Conservation (phyloP, 2,329 filamentous ascomycete species). For the Dactylonectria macrodidyma region DNA sequence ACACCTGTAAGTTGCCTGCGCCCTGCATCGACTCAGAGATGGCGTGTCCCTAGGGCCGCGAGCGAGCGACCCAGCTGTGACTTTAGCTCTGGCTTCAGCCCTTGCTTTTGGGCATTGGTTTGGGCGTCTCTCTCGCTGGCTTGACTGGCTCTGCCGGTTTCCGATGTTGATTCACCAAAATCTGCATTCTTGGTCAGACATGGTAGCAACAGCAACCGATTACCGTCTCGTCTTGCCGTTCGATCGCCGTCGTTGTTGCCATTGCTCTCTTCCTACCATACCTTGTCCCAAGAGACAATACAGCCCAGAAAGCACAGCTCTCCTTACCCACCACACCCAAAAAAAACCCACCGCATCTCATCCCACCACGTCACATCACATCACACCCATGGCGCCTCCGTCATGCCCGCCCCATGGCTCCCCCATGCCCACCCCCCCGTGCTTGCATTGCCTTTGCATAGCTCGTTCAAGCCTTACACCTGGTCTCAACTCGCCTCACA, state of each 20-base stretch:
- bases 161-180: background rate
- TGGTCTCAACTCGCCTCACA: slow-evolving; percentile 24
- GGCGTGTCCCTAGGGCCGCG: slow-evolving; percentile 27
- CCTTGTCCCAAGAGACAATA: background rate
- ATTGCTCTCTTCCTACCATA: background rate
- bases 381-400: slow-evolving; percentile 44
- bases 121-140: slow-evolving; percentile 4
- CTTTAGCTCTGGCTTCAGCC: slow-evolving; percentile 1
- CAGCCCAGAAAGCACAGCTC: slow-evolving; percentile 13
- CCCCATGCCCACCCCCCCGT: slow-evolving; percentile 36
- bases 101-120: background rate
- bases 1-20: slow-evolving; percentile 44
- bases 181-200: slow-evolving; percentile 6
- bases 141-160: slow-evolving; percentile 7
- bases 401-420: slow-evolving; percentile 34
- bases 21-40: slow-evolving; percentile 33
- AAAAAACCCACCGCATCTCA: slow-evolving; percentile 45
- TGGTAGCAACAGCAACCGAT: slow-evolving; percentile 3
- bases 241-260: background rate
- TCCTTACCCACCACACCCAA: slow-evolving; percentile 38
- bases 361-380: slow-evolving; percentile 50
- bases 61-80: slow-evolving; percentile 5
- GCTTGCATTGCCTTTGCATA: slow-evolving; percentile 40
- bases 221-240: background rate
- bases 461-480: slow-evolving; percentile 20